Conservation (phyloP, 2,329 filamentous ascomycete genomes). For the Tolypocladium pustulatum region DNA sequence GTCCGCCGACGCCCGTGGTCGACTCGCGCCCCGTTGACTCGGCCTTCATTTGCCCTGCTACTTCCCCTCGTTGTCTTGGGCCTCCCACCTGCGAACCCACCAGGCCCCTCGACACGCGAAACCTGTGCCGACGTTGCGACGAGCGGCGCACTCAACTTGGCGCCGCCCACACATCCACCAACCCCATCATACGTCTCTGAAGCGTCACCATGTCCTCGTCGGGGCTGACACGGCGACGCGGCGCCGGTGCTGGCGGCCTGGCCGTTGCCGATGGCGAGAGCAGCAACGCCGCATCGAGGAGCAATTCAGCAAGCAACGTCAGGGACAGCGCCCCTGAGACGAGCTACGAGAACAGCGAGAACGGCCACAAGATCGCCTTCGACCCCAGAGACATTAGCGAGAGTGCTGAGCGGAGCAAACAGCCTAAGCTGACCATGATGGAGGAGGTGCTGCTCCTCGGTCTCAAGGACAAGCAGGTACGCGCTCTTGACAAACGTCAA, state of each 20-base stretch:
- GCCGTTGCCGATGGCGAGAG: slow-evolving; percentile 46
- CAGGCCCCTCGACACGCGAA: neutral
- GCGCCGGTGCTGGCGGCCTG: slow-evolving; percentile 56
- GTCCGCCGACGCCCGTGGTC: neutral
- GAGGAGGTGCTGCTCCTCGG: slow-evolving; percentile 94
- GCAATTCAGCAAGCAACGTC: slow-evolving; percentile 44
- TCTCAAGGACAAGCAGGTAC: slow-evolving; percentile 96
- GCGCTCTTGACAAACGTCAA: slow-evolving; percentile 8
- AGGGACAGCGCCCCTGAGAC: slow-evolving; percentile 56
- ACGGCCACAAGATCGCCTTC: slow-evolving; percentile 97
- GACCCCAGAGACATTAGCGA: slow-evolving; percentile 96
- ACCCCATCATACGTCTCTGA: slow-evolving; percentile 4
- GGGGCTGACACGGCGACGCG: slow-evolving; percentile 54
- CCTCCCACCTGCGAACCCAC: neutral
- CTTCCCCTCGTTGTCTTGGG: neutral
- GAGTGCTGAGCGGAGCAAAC: slow-evolving; percentile 90
- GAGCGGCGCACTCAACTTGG: neutral
- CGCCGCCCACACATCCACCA: neutral
- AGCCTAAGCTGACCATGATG: slow-evolving; percentile 97
- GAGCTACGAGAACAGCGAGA: slow-evolving; percentile 83
- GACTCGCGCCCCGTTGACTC: neutral
- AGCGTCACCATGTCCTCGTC: slow-evolving; percentile 29
- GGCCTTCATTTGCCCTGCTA: neutral
- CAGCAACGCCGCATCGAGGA: slow-evolving; percentile 41
- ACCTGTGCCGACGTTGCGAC: neutral